Evolutionary conservation across 768 basidiomycete genomes (phyloP).

Genomic region (Tulasnella sp.): DNA sequence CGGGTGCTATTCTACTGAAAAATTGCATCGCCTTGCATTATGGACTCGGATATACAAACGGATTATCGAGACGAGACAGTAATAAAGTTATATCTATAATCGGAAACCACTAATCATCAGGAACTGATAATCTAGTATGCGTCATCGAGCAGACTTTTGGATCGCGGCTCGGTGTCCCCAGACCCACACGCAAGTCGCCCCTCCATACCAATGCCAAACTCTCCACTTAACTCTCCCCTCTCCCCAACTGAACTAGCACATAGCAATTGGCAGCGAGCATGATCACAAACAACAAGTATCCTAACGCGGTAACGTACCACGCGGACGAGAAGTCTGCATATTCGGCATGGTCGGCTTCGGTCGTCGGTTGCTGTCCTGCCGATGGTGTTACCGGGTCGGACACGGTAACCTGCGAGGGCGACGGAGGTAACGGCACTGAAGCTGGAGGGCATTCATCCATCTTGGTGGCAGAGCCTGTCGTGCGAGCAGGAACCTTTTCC

Average conservation of each 20-base stretch:
- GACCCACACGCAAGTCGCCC: neutral
- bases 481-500: neutral
- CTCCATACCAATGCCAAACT: neutral
- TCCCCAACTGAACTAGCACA: slow-evolving; percentile 43
- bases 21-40: too few species aligned
- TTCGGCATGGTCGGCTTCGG: neutral
- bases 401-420: neutral
- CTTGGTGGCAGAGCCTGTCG: neutral
- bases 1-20: too few species aligned
- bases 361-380: neutral
- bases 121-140: too few species aligned
- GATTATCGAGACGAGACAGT: too few species aligned
- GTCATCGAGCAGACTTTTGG: neutral
- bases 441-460: neutral
- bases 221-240: neutral
- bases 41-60: too few species aligned
- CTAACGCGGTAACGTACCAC: slow-evolving; percentile 39
- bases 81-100: too few species aligned
- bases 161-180: neutral
- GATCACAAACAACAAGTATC: slow-evolving; percentile 42
- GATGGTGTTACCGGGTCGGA: neutral
- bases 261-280: slow-evolving; percentile 44
- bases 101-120: too few species aligned
- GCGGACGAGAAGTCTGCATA: slow-evolving; percentile 32
- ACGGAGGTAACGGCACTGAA: neutral